A percentile compares a stretch with the other conserved stretches of the same genome.
Conservation (phyloP, 1,284 basidiomycete species). For the Vanrija sp. region DNA sequence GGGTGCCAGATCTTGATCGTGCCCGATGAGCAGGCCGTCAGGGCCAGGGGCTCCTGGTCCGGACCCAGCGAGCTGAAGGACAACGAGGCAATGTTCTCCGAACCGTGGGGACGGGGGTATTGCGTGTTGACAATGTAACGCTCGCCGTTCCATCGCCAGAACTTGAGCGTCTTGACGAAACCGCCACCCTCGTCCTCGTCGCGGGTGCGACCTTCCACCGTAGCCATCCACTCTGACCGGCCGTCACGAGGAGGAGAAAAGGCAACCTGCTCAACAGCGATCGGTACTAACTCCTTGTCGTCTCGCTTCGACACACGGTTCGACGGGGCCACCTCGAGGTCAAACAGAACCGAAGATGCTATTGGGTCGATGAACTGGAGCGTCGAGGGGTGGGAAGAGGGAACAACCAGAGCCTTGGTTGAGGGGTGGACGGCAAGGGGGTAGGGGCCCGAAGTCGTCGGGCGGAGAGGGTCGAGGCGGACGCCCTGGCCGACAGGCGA, state of each 20-base stretch:
- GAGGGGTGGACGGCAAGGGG: slow-evolving; percentile 64
- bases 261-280: slow-evolving; percentile 67
- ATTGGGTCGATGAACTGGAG: slow-evolving; percentile 83
- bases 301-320: slow-evolving; percentile 84
- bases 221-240: slow-evolving; percentile 82
- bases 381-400: slow-evolving; percentile 90
- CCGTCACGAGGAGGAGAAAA: slow-evolving; percentile 55
- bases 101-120: slow-evolving; percentile 82
- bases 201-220: slow-evolving; percentile 71
- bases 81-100: slow-evolving; percentile 61
- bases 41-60: slow-evolving; percentile 35
- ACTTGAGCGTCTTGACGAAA: slow-evolving; percentile 74
- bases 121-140: slow-evolving; percentile 67
- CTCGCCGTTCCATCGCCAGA: slow-evolving; percentile 64
- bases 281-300: slow-evolving; percentile 71
- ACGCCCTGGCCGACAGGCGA: slow-evolving; percentile 58
- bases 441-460: slow-evolving; percentile 26
- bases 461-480: slow-evolving; percentile 39
- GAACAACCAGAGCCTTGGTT: slow-evolving; percentile 74
- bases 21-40: slow-evolving; percentile 48
- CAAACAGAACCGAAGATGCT: slow-evolving; percentile 68
- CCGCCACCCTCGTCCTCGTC: slow-evolving; percentile 55
- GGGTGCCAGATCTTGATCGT: slow-evolving; percentile 51
- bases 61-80: slow-evolving; percentile 55
- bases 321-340: slow-evolving; percentile 89